Evolutionary conservation across 257 asterid species (phyloP).

Genomic region (Ehretia macrophylla): DNA sequence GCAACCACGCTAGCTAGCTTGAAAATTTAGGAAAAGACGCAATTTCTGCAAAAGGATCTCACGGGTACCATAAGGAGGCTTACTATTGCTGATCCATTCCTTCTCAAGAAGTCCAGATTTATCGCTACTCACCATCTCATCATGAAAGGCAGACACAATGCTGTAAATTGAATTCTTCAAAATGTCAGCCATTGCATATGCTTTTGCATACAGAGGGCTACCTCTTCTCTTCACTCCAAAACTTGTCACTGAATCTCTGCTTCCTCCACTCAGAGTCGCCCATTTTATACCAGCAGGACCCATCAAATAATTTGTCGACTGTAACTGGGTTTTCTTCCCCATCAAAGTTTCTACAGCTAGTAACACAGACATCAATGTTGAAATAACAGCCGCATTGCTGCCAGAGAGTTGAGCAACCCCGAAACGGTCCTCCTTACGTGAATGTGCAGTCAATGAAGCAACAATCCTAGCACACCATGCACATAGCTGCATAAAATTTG

Average conservation of each 20-base stretch:
- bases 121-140: slow-evolving; percentile 66
- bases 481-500: slow-evolving; percentile 53
- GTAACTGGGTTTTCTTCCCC: slow-evolving; percentile 82
- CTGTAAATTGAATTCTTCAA: slow-evolving; percentile 69
- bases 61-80: slow-evolving; percentile 64
- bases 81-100: slow-evolving; percentile 68
- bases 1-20: slow-evolving; percentile 41
- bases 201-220: slow-evolving; percentile 64
- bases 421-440: slow-evolving; percentile 82
- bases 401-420: slow-evolving; percentile 95
- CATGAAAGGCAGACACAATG: slow-evolving; percentile 65
- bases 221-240: slow-evolving; percentile 62
- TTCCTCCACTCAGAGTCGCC: slow-evolving; percentile 74
- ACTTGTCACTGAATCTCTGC: slow-evolving; percentile 54
- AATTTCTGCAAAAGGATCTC: slow-evolving; percentile 83
- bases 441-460: slow-evolving; percentile 72
- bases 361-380: slow-evolving; percentile 63
- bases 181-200: slow-evolving; percentile 74
- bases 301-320: slow-evolving; percentile 44
- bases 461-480: slow-evolving; percentile 78
- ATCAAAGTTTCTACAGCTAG: slow-evolving; percentile 76
- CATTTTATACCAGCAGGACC: slow-evolving; percentile 86
- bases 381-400: slow-evolving; percentile 69
- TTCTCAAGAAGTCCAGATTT: slow-evolving; percentile 72
- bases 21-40: slow-evolving; percentile 69